Evolutionary conservation across 306 rosid genomes (phyloP).

Genomic region (Styphnolobium japonicum): DNA sequence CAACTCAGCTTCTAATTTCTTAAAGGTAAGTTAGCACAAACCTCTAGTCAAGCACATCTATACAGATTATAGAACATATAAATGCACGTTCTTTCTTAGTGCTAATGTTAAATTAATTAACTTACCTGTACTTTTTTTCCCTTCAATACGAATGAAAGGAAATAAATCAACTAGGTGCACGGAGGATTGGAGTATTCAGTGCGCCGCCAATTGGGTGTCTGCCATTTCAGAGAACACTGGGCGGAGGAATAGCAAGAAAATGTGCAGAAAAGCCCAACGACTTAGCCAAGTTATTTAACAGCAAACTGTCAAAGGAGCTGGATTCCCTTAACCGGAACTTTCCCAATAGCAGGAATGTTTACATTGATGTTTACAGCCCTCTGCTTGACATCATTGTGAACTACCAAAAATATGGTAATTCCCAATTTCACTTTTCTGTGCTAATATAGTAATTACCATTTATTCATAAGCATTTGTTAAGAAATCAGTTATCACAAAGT

Average conservation of each 20-base stretch:
- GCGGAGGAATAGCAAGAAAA: conserved; percentile 46
- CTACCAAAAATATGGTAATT: conserved; percentile 45
- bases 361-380: conserved; percentile 55
- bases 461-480: neutral
- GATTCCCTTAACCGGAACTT: conserved; percentile 16
- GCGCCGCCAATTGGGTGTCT: conserved; percentile 64
- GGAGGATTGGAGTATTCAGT: conserved; percentile 54
- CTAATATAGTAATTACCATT: neutral
- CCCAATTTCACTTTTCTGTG: neutral
- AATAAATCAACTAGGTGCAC: conserved; percentile 46
- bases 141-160: conserved; percentile 26
- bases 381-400: conserved; percentile 45
- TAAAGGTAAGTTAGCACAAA: conserved; percentile 35
- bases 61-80: neutral
- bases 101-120: neutral
- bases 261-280: conserved; percentile 42
- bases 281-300: conserved; percentile 46
- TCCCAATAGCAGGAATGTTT: conserved; percentile 33
- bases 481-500: neutral
- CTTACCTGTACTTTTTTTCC: neutral
- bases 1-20: conserved; percentile 36
- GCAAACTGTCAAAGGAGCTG: conserved; percentile 25
- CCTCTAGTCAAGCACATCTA: too few species aligned
- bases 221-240: conserved; percentile 63
- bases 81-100: neutral